Base-by-base conservation (phyloP, 495 filamentous ascomycete species). In the Penicillium egyptiacum region DNA sequence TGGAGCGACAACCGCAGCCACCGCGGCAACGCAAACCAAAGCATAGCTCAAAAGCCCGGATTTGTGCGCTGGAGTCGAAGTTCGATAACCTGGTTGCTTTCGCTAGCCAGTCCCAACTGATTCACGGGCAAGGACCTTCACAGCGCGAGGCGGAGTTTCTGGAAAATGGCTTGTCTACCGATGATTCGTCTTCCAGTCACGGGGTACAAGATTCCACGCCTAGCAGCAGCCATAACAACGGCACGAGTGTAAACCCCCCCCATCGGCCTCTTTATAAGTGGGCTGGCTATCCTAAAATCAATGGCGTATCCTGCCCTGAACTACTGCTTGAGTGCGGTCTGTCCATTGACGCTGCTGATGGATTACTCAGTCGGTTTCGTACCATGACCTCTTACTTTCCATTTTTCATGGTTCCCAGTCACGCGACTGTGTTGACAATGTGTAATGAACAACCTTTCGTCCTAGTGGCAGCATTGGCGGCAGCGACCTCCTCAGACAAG, bases 61-160 rank as follows among this genome's bases (percentile, higher is more conserved):
- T 43, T 43, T 22, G 41, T 43, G 41, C 41, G 12, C 41, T 43
- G 19, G 41, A 43, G 41, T 43, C 41, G 11, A 43, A 43, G 20
- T 17, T 43, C 19, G 41, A 43, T 22, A 23, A 10, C 41, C 41
- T 43, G 19, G 9, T 43, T 22, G 41, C 41, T 4, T 22, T 43
- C 3, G 41, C 41, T 11, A 43, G 41, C 9, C 41, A 43, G 20
- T 22, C 41, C 12, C 17, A 22, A 23, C 19, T 12, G 12, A 9
- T 3, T 14, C 9, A 12, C 3, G 17, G 20, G 0, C 17, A 43
- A 22, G 20, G 12, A 11, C 12, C 20, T 14, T 6, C 41, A 22
- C 41, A 43, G 20, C 9, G 9, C 1, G 11, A 10, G 20, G 19
- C 6, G 20, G 19, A 5, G 11, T 4, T 16, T 14, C 4, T 23